A percentile compares a stretch with the other conserved stretches of the same genome.
These are phyloP conservation scores for Calocera cornea DNA, from an alignment of 768 basidiomycete genomes.

Conservation along the genomic window DNA sequence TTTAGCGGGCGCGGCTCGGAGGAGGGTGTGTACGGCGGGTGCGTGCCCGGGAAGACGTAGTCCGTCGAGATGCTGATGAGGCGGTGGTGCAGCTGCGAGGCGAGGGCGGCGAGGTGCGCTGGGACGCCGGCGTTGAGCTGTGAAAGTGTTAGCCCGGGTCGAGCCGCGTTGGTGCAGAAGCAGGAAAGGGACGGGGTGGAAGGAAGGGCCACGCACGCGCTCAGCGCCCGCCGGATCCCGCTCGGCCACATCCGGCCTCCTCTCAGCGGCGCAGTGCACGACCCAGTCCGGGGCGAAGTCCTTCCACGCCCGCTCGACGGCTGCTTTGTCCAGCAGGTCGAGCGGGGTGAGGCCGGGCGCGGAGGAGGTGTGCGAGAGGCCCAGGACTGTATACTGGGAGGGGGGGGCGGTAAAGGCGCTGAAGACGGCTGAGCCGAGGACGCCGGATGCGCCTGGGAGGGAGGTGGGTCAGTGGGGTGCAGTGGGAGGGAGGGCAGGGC, in stretches of 20 bases:
- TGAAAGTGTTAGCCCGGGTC: no score
- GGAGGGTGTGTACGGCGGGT: slow-evolving; percentile 72
- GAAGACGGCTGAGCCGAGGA: slow-evolving; percentile 71
- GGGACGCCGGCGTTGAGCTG: slow-evolving; percentile 77
- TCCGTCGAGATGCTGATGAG: slow-evolving; percentile 95
- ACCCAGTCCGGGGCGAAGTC: slow-evolving; percentile 63
- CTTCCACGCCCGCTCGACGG: slow-evolving; percentile 42
- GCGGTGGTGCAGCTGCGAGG: slow-evolving; percentile 46
- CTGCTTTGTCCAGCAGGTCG: slow-evolving; percentile 49
- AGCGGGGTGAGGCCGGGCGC: slow-evolving; percentile 41
- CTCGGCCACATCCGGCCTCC: slow-evolving; percentile 85
- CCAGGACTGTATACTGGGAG: slow-evolving; percentile 32
- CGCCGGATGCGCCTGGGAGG: slow-evolving; percentile 70
- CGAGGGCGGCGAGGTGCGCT: slow-evolving; percentile 51
- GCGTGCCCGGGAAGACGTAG: slow-evolving; percentile 92
- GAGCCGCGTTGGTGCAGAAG: neutral
- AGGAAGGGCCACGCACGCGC: slow-evolving; percentile 32
- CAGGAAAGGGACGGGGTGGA: neutral
- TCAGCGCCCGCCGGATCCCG: slow-evolving; percentile 63
- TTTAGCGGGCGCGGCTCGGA: slow-evolving; percentile 72
- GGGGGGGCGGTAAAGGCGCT: slow-evolving; percentile 39
- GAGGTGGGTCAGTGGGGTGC: neutral
- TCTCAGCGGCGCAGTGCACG: slow-evolving; percentile 90
- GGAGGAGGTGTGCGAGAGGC: slow-evolving; percentile 59
- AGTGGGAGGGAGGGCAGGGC: neutral